A percentile compares a stretch with the other conserved stretches of the same genome.
Conservation (phyloP, 1,284 basidiomycete genomes). For the Veloboletus limbatus region DNA sequence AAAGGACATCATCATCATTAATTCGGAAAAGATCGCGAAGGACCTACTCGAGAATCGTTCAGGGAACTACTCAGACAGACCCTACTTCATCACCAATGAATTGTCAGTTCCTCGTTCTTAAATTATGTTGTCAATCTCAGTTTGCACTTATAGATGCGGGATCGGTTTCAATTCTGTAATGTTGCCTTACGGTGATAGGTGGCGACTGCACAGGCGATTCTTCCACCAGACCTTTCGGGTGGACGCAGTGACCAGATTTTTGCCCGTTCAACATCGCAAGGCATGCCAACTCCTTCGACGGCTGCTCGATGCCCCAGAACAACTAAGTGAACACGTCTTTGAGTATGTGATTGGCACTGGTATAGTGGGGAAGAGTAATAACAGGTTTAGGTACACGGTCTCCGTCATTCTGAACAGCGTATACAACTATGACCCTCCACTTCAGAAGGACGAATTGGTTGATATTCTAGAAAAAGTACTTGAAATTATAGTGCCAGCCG, state of each 20-base stretch:
- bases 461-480: not conserved
- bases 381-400: constrained; percentile 8
- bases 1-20: constrained; percentile 18
- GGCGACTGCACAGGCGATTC: constrained; percentile 21
- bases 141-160: not conserved
- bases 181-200: constrained; percentile 13
- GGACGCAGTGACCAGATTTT: constrained; percentile 3
- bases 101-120: constrained; percentile 6
- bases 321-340: constrained; percentile 9
- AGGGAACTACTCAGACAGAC: constrained; percentile 18
- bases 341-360: constrained; percentile 1
- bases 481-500: not conserved
- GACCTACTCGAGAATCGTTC: constrained; percentile 16
- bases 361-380: not conserved
- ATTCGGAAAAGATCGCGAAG: constrained; percentile 19
- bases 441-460: constrained; percentile 13
- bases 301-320: constrained; percentile 8
- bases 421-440: constrained; percentile 18
- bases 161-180: constrained; percentile 11
- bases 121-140: not conserved
- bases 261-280: constrained; percentile 12
- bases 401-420: constrained; percentile 9
- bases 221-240: constrained; percentile 19
- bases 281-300: constrained; percentile 13
- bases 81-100: constrained; percentile 6